A percentile compares a stretch with the other conserved stretches of the same genome.
Conservation (phyloP, 805 yeast genomes). For the Nakazawaea laoshanensis region DNA sequence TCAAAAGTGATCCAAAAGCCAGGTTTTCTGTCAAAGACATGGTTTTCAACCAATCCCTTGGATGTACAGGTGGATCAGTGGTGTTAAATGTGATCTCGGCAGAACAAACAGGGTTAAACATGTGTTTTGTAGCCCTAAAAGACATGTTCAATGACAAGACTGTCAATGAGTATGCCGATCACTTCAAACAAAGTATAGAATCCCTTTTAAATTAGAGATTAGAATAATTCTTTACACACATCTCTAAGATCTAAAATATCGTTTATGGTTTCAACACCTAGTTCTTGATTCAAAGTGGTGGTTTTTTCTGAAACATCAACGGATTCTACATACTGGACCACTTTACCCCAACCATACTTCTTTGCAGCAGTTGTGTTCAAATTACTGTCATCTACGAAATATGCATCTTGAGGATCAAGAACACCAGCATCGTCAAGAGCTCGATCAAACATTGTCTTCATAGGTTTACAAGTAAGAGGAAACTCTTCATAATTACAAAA, state of each 20-base stretch:
- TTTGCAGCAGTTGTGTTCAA: conserved; percentile 71
- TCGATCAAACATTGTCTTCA: conserved; percentile 53
- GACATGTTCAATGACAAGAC: background rate
- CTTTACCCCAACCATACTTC: conserved; percentile 61
- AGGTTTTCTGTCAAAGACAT: conserved; percentile 5
- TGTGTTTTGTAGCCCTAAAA: background rate
- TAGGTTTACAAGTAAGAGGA: conserved; percentile 85
- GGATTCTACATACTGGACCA: conserved; percentile 71
- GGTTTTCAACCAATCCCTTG: conserved; percentile 8
- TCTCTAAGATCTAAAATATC: conserved; percentile 46
- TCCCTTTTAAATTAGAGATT: too few species aligned
- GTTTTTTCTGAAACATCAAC: conserved; percentile 35
- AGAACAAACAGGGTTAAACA: conserved; percentile 4
- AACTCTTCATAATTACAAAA: conserved; percentile 76
- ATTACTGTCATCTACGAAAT: conserved; percentile 84
- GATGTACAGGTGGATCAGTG: conserved; percentile 5
- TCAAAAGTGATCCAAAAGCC: background rate
- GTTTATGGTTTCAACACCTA: conserved; percentile 44
- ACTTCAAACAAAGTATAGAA: too few species aligned
- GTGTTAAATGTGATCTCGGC: conserved; percentile 6
- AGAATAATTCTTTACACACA: conserved; percentile 45
- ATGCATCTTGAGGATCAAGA: conserved; percentile 37
- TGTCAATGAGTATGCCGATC: background rate
- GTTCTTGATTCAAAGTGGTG: conserved; percentile 24
- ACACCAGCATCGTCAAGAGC: conserved; percentile 63